Evolutionary conservation across 352 stramenopile genomes (phyloP), one percentile per base, ranked within the genome.

Genomic region (Phytophthora brassicae): DNA sequence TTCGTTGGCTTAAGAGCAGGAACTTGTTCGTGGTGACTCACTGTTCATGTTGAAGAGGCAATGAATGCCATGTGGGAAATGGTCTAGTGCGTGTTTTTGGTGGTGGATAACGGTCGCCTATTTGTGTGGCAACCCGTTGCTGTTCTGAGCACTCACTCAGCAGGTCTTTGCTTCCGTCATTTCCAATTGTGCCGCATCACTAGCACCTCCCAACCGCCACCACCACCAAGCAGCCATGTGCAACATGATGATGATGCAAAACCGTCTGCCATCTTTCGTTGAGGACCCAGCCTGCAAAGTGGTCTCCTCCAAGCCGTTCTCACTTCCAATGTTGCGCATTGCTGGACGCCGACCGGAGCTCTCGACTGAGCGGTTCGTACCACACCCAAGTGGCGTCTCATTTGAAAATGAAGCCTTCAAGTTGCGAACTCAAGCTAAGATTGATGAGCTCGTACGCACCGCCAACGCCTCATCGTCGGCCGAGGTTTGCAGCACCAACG

Each of bases 371-470:
- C 29, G 29, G 11, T 68, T 60, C 13, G 22, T 31, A 35, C 52
- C 8, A 3, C 39, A 11, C 4, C 24, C 46, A 11, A 41, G 42
- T n/a, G 51, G 70, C 48, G 66, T 74, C 63, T 70, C 55, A 14
- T 79, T 78, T 55, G 59, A 74, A 47, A 74, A 64, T 47, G 71
- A 80, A 11, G 49, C 64, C 20, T 71, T 78, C 41, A 68, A 63
- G 3, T 38, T 75, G 24, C 71, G 70, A 9, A 70, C 56, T 4
- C 64, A 77, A 38, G 36, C 35, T 19, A 79, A 75, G 28, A 54
- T 65, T 23, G 56, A 52, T 33, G 67, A 70, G 35, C 65, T 82
- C 11, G 42, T 76, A 17, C 50, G 52, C 7, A 66, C 48, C 3
- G 70, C 58, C 2, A 22, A 61, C 28, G 45, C 60, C 6, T 17